Evolutionary conservation across 495 filamentous ascomycete species (phyloP).

Genomic region (Neurospora hispaniola): DNA sequence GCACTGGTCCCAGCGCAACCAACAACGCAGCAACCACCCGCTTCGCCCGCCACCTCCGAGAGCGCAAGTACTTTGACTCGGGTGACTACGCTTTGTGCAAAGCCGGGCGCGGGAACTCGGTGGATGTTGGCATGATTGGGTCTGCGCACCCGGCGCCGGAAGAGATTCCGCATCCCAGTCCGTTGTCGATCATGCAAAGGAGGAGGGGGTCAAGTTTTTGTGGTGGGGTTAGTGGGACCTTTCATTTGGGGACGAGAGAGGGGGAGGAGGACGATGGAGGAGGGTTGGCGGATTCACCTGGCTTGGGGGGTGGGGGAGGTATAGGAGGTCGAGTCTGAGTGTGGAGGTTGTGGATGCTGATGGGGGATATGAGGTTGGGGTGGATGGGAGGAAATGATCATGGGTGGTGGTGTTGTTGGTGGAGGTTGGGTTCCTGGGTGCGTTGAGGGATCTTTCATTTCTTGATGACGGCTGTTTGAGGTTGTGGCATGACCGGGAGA

Average conservation of each 20-base stretch:
- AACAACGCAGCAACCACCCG: slow-evolving; percentile 58
- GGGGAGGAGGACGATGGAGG: neutral
- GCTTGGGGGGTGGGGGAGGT: neutral
- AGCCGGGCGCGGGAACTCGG: slow-evolving; percentile 81
- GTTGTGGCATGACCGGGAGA: neutral
- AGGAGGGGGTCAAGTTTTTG: neutral
- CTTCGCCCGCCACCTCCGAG: slow-evolving; percentile 86
- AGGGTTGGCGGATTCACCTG: neutral
- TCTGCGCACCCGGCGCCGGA: slow-evolving; percentile 83
- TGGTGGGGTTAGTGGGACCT: neutral
- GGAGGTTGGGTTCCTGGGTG: neutral
- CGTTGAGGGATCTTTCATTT: neutral
- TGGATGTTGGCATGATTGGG: slow-evolving; percentile 78
- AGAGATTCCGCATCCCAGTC: slow-evolving; percentile 68
- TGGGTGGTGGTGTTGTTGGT: neutral
- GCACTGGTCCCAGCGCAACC: slow-evolving; percentile 5
- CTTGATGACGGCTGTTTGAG: neutral
- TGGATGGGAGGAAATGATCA: neutral
- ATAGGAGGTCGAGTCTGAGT: neutral
- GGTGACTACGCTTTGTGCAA: slow-evolving; percentile 94
- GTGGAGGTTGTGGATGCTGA: neutral
- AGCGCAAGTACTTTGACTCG: slow-evolving; percentile 96
- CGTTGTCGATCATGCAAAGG: neutral
- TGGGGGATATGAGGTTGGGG: neutral
- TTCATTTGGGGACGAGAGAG: neutral